These are phyloP conservation scores for Pseudonitzschia delicatissima DNA, from an alignment of 108 stramenopile species.

Conservation along the genomic window DNA sequence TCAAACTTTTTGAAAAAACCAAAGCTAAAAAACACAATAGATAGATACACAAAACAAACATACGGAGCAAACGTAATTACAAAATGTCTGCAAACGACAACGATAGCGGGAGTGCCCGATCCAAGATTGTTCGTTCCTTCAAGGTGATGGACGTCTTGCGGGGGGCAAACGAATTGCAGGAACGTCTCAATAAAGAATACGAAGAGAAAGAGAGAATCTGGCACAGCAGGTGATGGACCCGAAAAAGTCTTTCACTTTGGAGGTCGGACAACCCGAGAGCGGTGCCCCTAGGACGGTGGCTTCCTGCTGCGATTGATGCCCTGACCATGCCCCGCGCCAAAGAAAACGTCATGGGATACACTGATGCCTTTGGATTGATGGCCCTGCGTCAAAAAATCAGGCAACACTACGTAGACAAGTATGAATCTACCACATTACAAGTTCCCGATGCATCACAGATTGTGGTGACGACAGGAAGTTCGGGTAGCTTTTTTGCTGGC, in stretches of 20 bases:
- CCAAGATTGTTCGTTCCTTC: slow-evolving; percentile 68
- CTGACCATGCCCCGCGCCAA: slow-evolving; percentile 21
- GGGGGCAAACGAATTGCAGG: slow-evolving; percentile 76
- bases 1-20: too few species aligned
- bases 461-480: slow-evolving; percentile 86
- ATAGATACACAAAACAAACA: too few species aligned
- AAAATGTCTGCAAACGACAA: too few species aligned
- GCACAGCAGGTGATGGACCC: too few species aligned
- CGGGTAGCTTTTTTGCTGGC: slow-evolving; percentile 86
- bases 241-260: slow-evolving; percentile 51
- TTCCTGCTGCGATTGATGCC: slow-evolving; percentile 62
- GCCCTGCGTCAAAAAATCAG: slow-evolving; percentile 68
- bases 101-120: slow-evolving; percentile 16
- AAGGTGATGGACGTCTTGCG: slow-evolving; percentile 91
- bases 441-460: slow-evolving; percentile 46
- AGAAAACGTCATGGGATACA: slow-evolving; percentile 78
- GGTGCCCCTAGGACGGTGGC: slow-evolving; percentile 77
- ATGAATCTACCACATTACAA: not conserved
- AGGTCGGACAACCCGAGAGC: slow-evolving; percentile 89
- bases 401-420: slow-evolving; percentile 60
- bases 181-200: not conserved
- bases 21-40: too few species aligned
- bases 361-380: slow-evolving; percentile 85
- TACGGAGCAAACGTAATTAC: too few species aligned
- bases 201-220: too few species aligned